Evolutionary conservation across 768 basidiomycete genomes (phyloP), one percentile per base, ranked within the genome.

Genomic region (Boletus insuetus): DNA sequence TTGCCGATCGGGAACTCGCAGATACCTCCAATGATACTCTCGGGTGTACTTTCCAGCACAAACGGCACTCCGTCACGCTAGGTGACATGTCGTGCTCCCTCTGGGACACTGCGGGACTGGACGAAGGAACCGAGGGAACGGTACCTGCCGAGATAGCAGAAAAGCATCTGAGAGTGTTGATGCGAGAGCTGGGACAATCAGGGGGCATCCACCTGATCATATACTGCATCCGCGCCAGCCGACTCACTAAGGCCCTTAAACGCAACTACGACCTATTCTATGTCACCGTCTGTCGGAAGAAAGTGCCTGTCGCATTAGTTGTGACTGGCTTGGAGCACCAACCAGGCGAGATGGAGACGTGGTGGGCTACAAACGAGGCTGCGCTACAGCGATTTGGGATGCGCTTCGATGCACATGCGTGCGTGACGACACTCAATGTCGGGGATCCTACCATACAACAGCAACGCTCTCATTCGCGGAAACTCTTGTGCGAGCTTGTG

Each of bases 271-370:
- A 60, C 29, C 38, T 74, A 4, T 72, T 75, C 42, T 62, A 68
- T 29, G 61, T 67, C 17, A 61, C 68, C 3, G 64, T 77, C 31
- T 77, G 76, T 49, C 64, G 57, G 19, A 53, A 58, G 32, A 51
- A 64, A 31, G 76, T 75, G 5, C 75, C 72, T 3, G 64, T 72
- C n/a, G 64, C 70, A 0, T 47, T 75, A 6, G 72, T 71, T 7
- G 60, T 75, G 8, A 76, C 73, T 0, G 69, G 73, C 17, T 60
- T 77, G 16, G 75, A 75, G 52, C 39, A 66, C 19, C 55, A 69
- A 16, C 7, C 31, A 3, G 47, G 16, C 9, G 24, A 16, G 12
- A 69, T 70, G 67, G 64, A 69, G 34, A 42, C 45, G 8, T 69
- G 69, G 68, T 69, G 68, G 69, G 9, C 12, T 4, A 31, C 29